These are phyloP conservation scores for Ceratocystis colombiana DNA, from an alignment of 2,329 filamentous ascomycete genomes.

Conservation along the genomic window DNA sequence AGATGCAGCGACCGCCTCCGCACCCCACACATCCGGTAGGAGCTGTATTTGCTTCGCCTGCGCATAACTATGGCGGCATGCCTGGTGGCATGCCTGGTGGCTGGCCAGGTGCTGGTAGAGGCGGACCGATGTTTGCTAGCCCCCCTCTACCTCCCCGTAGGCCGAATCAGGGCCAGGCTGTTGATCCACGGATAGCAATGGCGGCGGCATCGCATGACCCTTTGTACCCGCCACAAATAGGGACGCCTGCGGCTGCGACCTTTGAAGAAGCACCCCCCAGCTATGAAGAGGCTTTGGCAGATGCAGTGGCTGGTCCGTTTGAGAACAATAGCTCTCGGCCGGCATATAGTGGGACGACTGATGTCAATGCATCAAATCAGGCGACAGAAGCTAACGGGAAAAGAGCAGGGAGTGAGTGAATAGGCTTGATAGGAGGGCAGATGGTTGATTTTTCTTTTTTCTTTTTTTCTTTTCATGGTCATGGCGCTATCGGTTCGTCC, in stretches of 20 bases:
- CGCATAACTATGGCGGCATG: background rate
- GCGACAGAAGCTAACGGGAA: background rate
- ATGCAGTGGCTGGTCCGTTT: slow-evolving; percentile 58
- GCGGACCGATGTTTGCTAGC: slow-evolving; percentile 26
- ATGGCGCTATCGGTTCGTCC: too few relatives aligned
- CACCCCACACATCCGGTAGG: background rate
- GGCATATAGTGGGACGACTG: slow-evolving; percentile 55
- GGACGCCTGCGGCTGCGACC: slow-evolving; percentile 35
- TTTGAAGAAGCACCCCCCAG: slow-evolving; percentile 80
- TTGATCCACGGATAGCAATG: slow-evolving; percentile 27
- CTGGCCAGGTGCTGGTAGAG: background rate
- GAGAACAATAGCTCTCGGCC: slow-evolving; percentile 52
- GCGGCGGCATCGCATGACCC: slow-evolving; percentile 37
- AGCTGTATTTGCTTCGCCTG: slow-evolving; percentile 1
- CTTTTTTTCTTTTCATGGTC: too few relatives aligned
- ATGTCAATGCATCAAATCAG: slow-evolving; percentile 37
- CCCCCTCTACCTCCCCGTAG: slow-evolving; percentile 27
- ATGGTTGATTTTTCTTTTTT: background rate
- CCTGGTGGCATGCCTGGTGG: background rate
- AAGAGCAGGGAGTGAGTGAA: background rate
- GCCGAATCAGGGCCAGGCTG: slow-evolving; percentile 20
- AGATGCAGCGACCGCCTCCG: background rate
- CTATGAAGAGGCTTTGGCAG: slow-evolving; percentile 86
- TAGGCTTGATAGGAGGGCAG: background rate
- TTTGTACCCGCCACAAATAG: slow-evolving; percentile 50